phyloP scores from a whole-genome alignment of 75 land plant genomes.

The Sequoia sempervirens region DNA sequence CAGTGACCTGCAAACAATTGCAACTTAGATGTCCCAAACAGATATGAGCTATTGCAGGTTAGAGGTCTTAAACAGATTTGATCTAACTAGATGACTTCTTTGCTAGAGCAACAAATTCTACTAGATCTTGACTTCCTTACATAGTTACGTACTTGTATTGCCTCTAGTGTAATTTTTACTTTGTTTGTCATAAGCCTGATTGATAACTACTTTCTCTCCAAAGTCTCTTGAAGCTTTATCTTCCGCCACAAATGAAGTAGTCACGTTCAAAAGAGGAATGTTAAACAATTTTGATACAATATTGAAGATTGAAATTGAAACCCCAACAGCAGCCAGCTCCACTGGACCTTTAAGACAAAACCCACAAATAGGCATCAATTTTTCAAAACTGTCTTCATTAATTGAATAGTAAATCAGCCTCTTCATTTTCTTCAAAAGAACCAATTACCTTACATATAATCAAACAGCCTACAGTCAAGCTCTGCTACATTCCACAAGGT shows the following conservation, averaged over 20 bases:
- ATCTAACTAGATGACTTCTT: neutral
- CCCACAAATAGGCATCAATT: neutral
- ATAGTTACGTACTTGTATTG: conserved; percentile 4
- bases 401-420: neutral
- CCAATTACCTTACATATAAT: neutral
- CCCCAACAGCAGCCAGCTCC: conserved; percentile 97
- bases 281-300: conserved; percentile 90
- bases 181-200: conserved; percentile 2
- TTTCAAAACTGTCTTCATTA: conserved; percentile 3
- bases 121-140: neutral
- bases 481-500: neutral
- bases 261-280: conserved; percentile 85
- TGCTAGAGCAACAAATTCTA: neutral
- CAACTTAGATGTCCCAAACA: neutral
- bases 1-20: conserved; percentile 9
- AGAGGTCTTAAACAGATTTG: neutral
- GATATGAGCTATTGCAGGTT: neutral
- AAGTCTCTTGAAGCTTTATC: conserved; percentile 47
- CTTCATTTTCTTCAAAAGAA: neutral
- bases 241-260: conserved; percentile 98
- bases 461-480: neutral
- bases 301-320: conserved; percentile 86
- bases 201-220: neutral
- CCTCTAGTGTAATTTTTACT: neutral
- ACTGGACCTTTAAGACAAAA: conserved; percentile 55